Evolutionary conservation across 345 rosid genomes (phyloP), one percentile per base, ranked within the genome.

Genomic region (Anacardium occidentale): DNA sequence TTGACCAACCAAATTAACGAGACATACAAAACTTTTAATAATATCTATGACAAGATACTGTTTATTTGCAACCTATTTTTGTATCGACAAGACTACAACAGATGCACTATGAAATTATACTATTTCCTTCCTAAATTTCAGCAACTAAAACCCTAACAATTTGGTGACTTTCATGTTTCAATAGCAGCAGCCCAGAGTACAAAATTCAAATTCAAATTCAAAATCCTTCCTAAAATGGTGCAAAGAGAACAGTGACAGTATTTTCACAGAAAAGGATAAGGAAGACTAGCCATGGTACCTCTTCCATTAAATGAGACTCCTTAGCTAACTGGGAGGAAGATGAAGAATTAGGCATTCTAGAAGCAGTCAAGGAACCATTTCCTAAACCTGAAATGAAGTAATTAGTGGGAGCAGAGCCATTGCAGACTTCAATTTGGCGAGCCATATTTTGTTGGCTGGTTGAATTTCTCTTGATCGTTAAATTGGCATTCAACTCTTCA

Each of bases 351-450:
- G 90, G 82, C 93, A 92, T 79, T 66, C 78, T 83, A 66, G 96
- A 77, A 58, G 89, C 87, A 11, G 91, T 86, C 78, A 88, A 81
- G 73, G 85, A 87, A 32, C 98, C 90, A 51, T 87, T 96, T 77
- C 90, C 91, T 76, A 89, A 84, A 82, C 96, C 87, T 45, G 90
- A 76, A 59, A 96, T 79, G 82, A 96, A 96, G 83, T 88, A 84
- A 20, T 92, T 85, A 68, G 97, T 89, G 2, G 98, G 97, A 71
- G 88, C 92, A 69, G 98, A 89, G 61, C 97, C 96, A 62, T 88
- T 85, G 83, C 91, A 83, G 11, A 76, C 75, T 73, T 95, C 98
- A 21, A 87, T 74, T 70, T 85, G 94, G 54, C 82, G 76, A 77
- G 86, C 79, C 81, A 89, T 64, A 74, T 81, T 91, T 70, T 87